A percentile compares a stretch with the other conserved stretches of the same genome.
These are phyloP conservation scores for Xylogone sp. DNA, from an alignment of 2,329 filamentous ascomycete species.

Conservation along the genomic window DNA sequence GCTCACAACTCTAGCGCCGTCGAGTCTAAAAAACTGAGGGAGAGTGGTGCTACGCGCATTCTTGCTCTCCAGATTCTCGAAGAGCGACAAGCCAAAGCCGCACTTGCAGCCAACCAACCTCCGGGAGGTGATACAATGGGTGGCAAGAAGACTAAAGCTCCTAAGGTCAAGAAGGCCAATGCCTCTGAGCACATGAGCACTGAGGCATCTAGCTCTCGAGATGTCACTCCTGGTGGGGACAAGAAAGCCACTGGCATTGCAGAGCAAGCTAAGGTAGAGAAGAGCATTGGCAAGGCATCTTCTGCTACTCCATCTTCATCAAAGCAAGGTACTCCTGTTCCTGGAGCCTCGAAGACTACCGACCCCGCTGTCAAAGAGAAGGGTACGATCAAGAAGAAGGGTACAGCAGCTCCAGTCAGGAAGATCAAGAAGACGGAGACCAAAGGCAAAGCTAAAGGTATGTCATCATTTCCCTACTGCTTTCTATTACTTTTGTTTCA, in stretches of 20 bases:
- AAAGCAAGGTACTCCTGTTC: constrained; percentile 21
- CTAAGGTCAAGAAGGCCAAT: constrained; percentile 15
- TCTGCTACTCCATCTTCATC: constrained; percentile 18
- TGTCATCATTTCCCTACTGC: not conserved
- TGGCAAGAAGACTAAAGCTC: constrained; percentile 6
- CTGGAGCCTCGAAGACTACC: constrained; percentile 11
- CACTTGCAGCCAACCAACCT: constrained; percentile 1
- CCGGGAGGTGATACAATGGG: constrained; percentile 3
- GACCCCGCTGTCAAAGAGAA: constrained; percentile 17
- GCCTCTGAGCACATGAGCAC: constrained; percentile 1
- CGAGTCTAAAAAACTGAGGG: constrained; percentile 20
- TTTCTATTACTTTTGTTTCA: too few relatives aligned
- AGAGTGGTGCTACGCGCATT: constrained; percentile 18
- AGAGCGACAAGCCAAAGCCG: constrained; percentile 23
- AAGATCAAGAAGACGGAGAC: constrained; percentile 13
- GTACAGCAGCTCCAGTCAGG: constrained; percentile 17
- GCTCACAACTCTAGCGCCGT: constrained; percentile 20
- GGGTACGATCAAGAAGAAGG: constrained; percentile 19
- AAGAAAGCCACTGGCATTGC: constrained; percentile 21
- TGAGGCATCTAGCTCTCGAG: constrained; percentile 13
- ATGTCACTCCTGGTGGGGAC: constrained; percentile 15
- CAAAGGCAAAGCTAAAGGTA: constrained; percentile 17
- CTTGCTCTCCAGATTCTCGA: constrained; percentile 20
- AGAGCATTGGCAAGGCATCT: constrained; percentile 19
- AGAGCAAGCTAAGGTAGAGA: constrained; percentile 26